These are phyloP conservation scores for Termitomyces eurrhizus DNA, from an alignment of 768 basidiomycete species.

Conservation along the genomic window DNA sequence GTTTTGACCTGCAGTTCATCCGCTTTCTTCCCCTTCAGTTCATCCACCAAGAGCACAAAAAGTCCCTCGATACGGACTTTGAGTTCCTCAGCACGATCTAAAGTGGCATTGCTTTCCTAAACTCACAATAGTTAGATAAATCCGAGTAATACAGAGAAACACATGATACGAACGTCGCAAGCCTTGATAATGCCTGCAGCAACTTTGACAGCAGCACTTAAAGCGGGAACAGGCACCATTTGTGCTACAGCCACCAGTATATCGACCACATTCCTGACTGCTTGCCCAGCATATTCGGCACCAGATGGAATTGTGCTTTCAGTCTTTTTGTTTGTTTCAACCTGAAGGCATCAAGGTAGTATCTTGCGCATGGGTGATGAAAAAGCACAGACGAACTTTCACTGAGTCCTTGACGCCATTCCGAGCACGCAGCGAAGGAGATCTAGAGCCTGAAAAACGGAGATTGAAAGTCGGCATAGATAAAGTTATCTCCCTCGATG, in stretches of 20 bases:
- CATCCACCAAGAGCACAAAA: conserved; percentile 3
- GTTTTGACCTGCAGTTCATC: conserved; percentile 1
- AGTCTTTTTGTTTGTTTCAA: neutral
- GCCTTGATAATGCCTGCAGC: conserved; percentile 5
- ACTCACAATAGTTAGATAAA: neutral
- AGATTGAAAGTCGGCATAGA: neutral
- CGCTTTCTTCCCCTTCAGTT: conserved; percentile 8
- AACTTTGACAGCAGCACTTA: conserved; percentile 1
- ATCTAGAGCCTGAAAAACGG: neutral
- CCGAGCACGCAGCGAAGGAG: neutral
- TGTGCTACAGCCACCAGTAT: conserved; percentile 6
- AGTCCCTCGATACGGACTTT: conserved; percentile 7
- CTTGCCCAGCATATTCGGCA: conserved; percentile 6
- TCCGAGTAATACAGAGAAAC: neutral
- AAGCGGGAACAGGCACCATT: conserved; percentile 7
- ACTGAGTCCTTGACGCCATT: neutral
- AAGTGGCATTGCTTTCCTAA: conserved; percentile 3
- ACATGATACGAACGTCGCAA: conserved; percentile 3
- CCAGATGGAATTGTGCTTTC: neutral
- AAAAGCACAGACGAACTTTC: neutral
- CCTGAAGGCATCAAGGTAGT: neutral
- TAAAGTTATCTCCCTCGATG: neutral
- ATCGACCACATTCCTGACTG: conserved; percentile 3
- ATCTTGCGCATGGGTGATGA: neutral
- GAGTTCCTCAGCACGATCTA: conserved; percentile 9